Percentiles rank a stretch among this genome's conserved stretches.
Evolutionary conservation across 208 protist species (phyloP).

Genomic region (Leishmania tarentolae): DNA sequence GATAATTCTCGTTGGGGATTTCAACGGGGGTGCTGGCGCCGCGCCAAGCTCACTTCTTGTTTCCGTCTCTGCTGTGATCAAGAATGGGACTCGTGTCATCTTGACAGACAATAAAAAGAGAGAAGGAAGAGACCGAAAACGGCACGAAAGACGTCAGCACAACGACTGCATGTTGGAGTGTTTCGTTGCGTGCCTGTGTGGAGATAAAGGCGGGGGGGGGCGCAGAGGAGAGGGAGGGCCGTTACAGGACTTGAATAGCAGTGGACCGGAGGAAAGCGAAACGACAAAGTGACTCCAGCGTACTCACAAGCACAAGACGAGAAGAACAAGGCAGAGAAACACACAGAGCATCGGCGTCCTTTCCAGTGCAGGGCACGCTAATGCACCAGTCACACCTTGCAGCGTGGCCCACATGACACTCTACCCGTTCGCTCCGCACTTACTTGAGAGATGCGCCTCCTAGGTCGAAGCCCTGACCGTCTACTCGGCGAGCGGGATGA

Average conservation of each 20-base stretch:
- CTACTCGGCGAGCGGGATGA: neutral
- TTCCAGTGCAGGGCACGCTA: neutral
- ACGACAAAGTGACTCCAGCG: neutral
- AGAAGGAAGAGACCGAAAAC: neutral
- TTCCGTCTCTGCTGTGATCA: neutral
- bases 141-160: neutral
- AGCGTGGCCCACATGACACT: neutral
- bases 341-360: neutral
- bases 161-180: neutral
- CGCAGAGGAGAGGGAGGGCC: neutral
- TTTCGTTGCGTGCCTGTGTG: neutral
- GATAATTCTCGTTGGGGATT: neutral
- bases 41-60: neutral
- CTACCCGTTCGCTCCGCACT: neutral
- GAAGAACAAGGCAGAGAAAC: neutral
- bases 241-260: too few relatives aligned
- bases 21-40: neutral
- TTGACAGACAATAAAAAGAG: neutral
- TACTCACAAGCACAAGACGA: neutral
- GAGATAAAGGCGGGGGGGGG: neutral
- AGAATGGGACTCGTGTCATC: neutral
- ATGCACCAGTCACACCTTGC: neutral
- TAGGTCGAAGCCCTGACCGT: neutral
- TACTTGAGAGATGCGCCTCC: neutral
- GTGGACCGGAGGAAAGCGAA: too few relatives aligned